Percentiles rank a stretch among this genome's conserved stretches.
phyloP scores from a whole-genome alignment of 2,329 filamentous ascomycete species.

The Lachnellula subtilissima region DNA sequence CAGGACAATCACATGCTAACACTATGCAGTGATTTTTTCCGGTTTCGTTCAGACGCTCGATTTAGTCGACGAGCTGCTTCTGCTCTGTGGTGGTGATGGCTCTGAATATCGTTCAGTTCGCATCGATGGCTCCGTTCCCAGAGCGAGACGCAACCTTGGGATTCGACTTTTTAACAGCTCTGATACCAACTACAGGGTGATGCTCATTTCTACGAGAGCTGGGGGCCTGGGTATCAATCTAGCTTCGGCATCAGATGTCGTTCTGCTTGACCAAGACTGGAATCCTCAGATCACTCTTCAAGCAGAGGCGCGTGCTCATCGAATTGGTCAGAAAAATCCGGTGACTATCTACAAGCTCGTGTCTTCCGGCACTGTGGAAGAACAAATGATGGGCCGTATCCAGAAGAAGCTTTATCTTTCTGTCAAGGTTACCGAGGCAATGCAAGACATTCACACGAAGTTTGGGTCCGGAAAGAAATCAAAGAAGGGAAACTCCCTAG shows the following conservation, averaged over 20 bases:
- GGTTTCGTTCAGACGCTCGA: constrained; percentile 88
- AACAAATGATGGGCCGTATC: constrained; percentile 62
- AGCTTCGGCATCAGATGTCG: constrained; percentile 92
- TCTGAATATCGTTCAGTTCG: constrained; percentile 69
- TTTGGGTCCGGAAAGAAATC: constrained; percentile 25
- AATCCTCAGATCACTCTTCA: constrained; percentile 98
- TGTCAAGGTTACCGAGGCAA: constrained; percentile 54
- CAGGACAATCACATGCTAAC: background rate
- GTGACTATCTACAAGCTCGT: constrained; percentile 93
- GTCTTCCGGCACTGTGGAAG: constrained; percentile 81
- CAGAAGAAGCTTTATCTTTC: constrained; percentile 58
- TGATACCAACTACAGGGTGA: constrained; percentile 76
- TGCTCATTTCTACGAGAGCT: constrained; percentile 86
- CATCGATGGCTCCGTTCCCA: constrained; percentile 74
- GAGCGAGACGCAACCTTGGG: constrained; percentile 82
- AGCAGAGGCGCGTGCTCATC: constrained; percentile 85
- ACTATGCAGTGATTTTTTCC: constrained; percentile 70
- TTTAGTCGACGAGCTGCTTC: constrained; percentile 84
- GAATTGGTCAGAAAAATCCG: constrained; percentile 92
- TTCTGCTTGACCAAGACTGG: constrained; percentile 95
- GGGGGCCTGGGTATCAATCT: constrained; percentile 97
- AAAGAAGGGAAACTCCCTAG: constrained; percentile 25
- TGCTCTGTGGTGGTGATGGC: constrained; percentile 43
- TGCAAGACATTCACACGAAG: constrained; percentile 47
- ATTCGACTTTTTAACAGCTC: constrained; percentile 93